Evolutionary conservation across 1,284 basidiomycete species (phyloP).

Genomic region (Papiliotrema fonsecae): DNA sequence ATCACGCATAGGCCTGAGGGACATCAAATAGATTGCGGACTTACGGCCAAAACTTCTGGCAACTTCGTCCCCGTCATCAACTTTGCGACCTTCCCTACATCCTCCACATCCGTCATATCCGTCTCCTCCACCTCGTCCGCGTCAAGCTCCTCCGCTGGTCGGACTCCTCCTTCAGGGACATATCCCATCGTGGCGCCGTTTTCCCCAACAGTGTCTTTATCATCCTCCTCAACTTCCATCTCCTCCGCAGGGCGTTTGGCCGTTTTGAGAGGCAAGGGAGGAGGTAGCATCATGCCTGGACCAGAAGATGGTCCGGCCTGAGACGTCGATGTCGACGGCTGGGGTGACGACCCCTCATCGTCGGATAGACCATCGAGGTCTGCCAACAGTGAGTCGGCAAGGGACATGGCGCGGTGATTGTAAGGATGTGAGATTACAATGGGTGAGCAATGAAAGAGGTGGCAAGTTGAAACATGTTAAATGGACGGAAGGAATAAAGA

Average conservation of each 20-base stretch:
- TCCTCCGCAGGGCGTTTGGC: slow-evolving; percentile 9
- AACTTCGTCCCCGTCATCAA: slow-evolving; percentile 81
- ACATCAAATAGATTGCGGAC: slow-evolving; percentile 25
- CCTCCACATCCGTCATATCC: slow-evolving; percentile 75
- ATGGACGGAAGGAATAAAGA: too few species aligned
- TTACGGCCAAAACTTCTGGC: slow-evolving; percentile 73
- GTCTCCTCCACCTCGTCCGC: slow-evolving; percentile 86
- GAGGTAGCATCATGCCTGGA: slow-evolving; percentile 34
- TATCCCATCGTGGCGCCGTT: slow-evolving; percentile 51
- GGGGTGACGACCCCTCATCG: slow-evolving; percentile 20
- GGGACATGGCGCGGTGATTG: slow-evolving; percentile 35
- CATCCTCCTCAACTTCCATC: slow-evolving; percentile 40
- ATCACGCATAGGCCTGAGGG: background rate
- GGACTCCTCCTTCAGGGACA: slow-evolving; percentile 81
- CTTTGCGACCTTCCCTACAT: slow-evolving; percentile 81
- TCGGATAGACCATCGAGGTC: slow-evolving; percentile 49
- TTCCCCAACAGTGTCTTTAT: slow-evolving; percentile 43
- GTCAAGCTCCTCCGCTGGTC: slow-evolving; percentile 89
- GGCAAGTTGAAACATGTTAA: too few species aligned
- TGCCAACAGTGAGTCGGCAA: slow-evolving; percentile 48
- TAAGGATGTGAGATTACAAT: background rate
- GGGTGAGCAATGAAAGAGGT: slow-evolving; percentile 1
- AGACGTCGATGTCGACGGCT: slow-evolving; percentile 1
- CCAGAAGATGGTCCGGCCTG: slow-evolving; percentile 9
- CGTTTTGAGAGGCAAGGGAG: slow-evolving; percentile 30